These are phyloP conservation scores for Ophiobolus disseminans DNA, from an alignment of 2,329 filamentous ascomycete species.

Conservation along the genomic window DNA sequence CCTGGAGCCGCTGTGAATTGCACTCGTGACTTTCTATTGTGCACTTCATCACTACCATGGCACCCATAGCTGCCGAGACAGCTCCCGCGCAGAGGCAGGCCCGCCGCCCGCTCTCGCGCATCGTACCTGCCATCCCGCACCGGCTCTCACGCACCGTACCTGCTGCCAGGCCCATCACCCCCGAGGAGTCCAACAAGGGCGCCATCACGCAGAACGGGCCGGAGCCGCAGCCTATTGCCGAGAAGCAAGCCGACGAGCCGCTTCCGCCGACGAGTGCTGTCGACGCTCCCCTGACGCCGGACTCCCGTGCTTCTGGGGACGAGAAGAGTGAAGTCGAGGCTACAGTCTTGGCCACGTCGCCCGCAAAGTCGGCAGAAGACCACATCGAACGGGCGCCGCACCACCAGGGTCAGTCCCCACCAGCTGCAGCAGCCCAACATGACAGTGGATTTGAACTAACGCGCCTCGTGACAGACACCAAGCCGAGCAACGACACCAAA, in stretches of 20 bases:
- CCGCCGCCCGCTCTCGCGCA: conserved; percentile 39
- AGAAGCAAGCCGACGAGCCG: conserved; percentile 21
- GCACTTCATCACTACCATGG: conserved; percentile 29
- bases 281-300: conserved; percentile 36
- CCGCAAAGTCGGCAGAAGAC: conserved; percentile 20
- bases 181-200: conserved; percentile 33
- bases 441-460: too few relatives aligned
- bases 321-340: conserved; percentile 19
- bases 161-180: conserved; percentile 35
- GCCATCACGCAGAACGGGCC: conserved; percentile 21
- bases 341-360: conserved; percentile 19
- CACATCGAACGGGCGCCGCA: conserved; percentile 19
- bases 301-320: conserved; percentile 31
- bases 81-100: conserved; percentile 32
- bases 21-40: neutral
- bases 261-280: conserved; percentile 5
- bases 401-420: conserved; percentile 28
- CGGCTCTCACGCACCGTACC: conserved; percentile 39
- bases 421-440: neutral
- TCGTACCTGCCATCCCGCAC: conserved; percentile 48
- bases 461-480: too few relatives aligned
- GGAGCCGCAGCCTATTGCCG: conserved; percentile 17
- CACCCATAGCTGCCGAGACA: conserved; percentile 34
- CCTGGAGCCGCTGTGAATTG: conserved; percentile 49
- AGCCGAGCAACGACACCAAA: conserved; percentile 11